These are phyloP conservation scores for Inga oerstediana DNA, from an alignment of 306 rosid species.

Conservation along the genomic window DNA sequence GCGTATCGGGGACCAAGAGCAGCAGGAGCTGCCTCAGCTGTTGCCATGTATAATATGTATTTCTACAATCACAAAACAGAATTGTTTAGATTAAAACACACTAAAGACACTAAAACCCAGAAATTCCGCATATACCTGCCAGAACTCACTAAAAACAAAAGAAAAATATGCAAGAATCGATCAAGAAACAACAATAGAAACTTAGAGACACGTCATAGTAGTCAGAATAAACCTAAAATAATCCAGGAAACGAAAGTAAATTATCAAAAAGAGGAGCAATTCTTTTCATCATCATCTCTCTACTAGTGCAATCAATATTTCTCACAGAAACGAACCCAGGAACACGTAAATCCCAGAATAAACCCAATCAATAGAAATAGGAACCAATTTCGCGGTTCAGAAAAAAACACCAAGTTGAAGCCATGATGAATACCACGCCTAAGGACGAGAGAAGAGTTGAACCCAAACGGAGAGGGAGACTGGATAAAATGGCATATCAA, in stretches of 20 bases:
- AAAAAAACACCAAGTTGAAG: background rate
- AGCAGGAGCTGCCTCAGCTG: constrained; percentile 71
- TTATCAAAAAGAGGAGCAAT: background rate
- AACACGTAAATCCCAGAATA: background rate
- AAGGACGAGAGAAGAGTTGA: background rate
- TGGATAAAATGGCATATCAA: background rate
- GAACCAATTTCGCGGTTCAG: background rate
- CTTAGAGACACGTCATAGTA: background rate
- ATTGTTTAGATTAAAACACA: background rate
- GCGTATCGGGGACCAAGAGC: constrained; percentile 87
- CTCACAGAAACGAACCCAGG: background rate
- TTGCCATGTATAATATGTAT: constrained; percentile 50
- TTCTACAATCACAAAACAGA: constrained; percentile 36
- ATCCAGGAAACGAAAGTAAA: background rate
- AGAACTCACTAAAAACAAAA: background rate
- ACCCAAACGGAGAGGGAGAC: background rate
- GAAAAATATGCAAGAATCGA: background rate
- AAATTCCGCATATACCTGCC: background rate
- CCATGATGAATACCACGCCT: background rate
- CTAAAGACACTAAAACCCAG: background rate
- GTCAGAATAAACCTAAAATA: background rate
- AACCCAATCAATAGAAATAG: background rate
- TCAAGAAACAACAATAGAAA: background rate
- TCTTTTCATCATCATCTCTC: background rate
- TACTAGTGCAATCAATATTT: background rate